These are phyloP conservation scores for Pythium oligandrum DNA, from an alignment of 352 stramenopile genomes.

Conservation along the genomic window DNA sequence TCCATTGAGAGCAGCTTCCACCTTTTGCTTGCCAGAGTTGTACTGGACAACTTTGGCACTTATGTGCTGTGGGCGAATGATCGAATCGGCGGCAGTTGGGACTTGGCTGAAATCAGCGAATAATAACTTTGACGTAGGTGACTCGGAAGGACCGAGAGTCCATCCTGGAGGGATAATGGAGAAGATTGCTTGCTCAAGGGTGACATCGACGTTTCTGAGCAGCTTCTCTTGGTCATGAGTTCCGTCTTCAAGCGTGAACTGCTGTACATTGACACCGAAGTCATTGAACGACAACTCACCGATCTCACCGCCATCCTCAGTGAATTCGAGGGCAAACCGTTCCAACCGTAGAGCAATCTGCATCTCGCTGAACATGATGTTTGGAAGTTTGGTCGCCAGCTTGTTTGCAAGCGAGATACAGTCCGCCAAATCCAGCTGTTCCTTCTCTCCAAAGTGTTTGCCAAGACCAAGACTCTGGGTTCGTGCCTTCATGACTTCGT, in stretches of 20 bases:
- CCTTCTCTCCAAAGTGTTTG: slow-evolving; percentile 17
- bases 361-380: slow-evolving; percentile 27
- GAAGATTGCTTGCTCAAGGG: slow-evolving; percentile 23
- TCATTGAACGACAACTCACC: slow-evolving; percentile 21
- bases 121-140: slow-evolving; percentile 21
- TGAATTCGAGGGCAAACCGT: slow-evolving; percentile 17
- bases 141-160: slow-evolving; percentile 20
- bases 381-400: slow-evolving; percentile 15
- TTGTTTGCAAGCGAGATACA: slow-evolving; percentile 18
- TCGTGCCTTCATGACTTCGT: slow-evolving; percentile 18
- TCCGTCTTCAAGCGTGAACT: slow-evolving; percentile 13
- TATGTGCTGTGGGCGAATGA: slow-evolving; percentile 16
- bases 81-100: neutral
- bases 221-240: slow-evolving; percentile 7
- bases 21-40: slow-evolving; percentile 16
- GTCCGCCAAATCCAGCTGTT: slow-evolving; percentile 13
- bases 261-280: slow-evolving; percentile 17
- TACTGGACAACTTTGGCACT: slow-evolving; percentile 21
- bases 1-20: slow-evolving; percentile 14
- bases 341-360: slow-evolving; percentile 19
- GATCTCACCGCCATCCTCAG: slow-evolving; percentile 13
- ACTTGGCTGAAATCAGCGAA: slow-evolving; percentile 22
- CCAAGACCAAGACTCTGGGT: slow-evolving; percentile 21
- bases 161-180: slow-evolving; percentile 15
- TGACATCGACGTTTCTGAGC: slow-evolving; percentile 15